These are phyloP conservation scores for Coniochaeta sp. DNA, from an alignment of 2,329 filamentous ascomycete species.

Conservation along the genomic window DNA sequence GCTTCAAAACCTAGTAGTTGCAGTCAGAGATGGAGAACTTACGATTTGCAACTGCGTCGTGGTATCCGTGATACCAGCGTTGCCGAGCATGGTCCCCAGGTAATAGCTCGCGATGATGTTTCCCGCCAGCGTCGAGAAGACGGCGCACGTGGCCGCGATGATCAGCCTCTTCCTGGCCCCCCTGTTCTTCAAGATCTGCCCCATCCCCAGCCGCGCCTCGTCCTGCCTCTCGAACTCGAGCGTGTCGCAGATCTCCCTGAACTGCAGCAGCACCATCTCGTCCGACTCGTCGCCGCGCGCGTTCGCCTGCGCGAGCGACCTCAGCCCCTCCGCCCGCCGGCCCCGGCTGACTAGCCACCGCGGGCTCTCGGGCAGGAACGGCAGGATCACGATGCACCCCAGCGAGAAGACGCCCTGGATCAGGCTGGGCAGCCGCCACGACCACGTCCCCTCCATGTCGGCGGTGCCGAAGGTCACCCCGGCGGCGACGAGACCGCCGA, in stretches of 20 bases:
- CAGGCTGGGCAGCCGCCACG: conserved; percentile 35
- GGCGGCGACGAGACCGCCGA: conserved; percentile 32
- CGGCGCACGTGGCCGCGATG: conserved; percentile 26
- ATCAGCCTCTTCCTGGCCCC: conserved; percentile 28
- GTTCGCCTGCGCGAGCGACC: conserved; percentile 31
- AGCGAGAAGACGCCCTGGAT: conserved; percentile 30
- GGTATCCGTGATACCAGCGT: conserved; percentile 30
- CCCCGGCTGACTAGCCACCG: conserved; percentile 34
- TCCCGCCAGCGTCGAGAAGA: conserved; percentile 26
- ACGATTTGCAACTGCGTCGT: conserved; percentile 28
- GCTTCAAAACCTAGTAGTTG: too few relatives aligned
- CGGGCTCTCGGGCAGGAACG: conserved; percentile 36
- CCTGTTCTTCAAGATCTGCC: conserved; percentile 29
- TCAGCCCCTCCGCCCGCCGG: conserved; percentile 28
- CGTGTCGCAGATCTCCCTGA: conserved; percentile 36
- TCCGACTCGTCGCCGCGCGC: conserved; percentile 29
- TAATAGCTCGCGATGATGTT: conserved; percentile 34
- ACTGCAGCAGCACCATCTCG: conserved; percentile 28
- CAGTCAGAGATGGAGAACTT: conserved; percentile 2
- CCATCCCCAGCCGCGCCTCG: conserved; percentile 26
- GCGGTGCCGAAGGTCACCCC: conserved; percentile 35
- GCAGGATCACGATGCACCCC: conserved; percentile 31
- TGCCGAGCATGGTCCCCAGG: conserved; percentile 28
- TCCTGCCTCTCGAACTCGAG: conserved; percentile 36
- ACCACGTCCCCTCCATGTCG: conserved; percentile 34